These are phyloP conservation scores for Huntiella abstrusa DNA, from an alignment of 2,329 filamentous ascomycete species.

Conservation along the genomic window DNA sequence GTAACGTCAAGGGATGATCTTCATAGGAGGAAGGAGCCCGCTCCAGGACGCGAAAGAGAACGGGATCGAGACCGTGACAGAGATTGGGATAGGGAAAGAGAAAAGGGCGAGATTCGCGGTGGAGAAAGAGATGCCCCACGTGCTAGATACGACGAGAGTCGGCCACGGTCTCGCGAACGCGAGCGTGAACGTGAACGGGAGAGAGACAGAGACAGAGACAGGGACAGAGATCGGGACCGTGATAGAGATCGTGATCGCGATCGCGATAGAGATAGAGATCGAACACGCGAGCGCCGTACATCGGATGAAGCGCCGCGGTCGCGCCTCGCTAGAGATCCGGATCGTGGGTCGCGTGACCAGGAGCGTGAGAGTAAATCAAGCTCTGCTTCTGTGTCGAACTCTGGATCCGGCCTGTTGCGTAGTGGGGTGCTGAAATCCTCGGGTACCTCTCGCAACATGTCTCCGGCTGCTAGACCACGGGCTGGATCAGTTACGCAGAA, in stretches of 20 bases:
- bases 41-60: background rate
- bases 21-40: too few species aligned
- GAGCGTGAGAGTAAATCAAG: conserved; percentile 6
- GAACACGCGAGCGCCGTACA: conserved; percentile 1
- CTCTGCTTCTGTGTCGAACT: background rate
- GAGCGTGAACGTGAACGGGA: conserved; percentile 5
- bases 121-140: conserved; percentile 2
- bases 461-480: conserved; percentile 18
- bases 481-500: conserved; percentile 27
- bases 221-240: background rate
- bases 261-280: conserved; percentile 3
- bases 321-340: background rate
- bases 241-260: conserved; percentile 2
- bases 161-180: background rate
- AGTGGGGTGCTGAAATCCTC: conserved; percentile 13
- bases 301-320: background rate
- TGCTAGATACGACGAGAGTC: conserved; percentile 1
- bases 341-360: background rate
- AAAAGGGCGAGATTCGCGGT: background rate
- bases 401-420: too few species aligned
- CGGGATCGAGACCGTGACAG: conserved; percentile 3
- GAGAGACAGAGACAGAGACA: background rate
- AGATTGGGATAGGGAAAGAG: conserved; percentile 4
- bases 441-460: conserved; percentile 14
- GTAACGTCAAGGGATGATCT: too few species aligned